Conservation (phyloP, 768 basidiomycete genomes). For the Pulveroboletus sp. region DNA sequence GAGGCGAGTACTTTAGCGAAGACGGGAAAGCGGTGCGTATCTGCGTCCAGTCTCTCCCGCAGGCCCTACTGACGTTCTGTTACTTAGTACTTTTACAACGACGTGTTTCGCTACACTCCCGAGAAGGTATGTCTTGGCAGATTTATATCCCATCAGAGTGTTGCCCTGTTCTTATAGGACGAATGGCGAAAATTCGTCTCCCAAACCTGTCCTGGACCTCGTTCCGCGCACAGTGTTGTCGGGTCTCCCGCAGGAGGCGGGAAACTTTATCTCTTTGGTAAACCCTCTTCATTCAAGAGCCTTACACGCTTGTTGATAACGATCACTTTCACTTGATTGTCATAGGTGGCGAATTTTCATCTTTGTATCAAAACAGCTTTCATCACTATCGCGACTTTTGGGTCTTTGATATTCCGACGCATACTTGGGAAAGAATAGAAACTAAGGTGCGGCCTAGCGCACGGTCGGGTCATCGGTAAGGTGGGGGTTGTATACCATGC, state of each 20-base stretch:
- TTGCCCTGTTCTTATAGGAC: slow-evolving; percentile 39
- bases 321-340: neutral
- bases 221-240: slow-evolving; percentile 82
- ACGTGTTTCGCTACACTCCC: slow-evolving; percentile 81
- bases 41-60: rapidly evolving
- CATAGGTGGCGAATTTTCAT: slow-evolving; percentile 81
- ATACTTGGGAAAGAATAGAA: slow-evolving; percentile 85
- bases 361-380: slow-evolving; percentile 75
- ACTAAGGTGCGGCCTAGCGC: slow-evolving; percentile 77
- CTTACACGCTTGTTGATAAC: neutral
- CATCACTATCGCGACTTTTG: slow-evolving; percentile 90
- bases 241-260: slow-evolving; percentile 75
- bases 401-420: slow-evolving; percentile 75
- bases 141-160: neutral
- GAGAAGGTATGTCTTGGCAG: slow-evolving; percentile 52
- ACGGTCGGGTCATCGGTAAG: slow-evolving; percentile 74
- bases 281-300: neutral
- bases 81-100: slow-evolving; percentile 76
- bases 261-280: slow-evolving; percentile 80
- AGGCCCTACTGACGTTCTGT: neutral
- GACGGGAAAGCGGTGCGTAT: slow-evolving; percentile 69
- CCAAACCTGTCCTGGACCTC: slow-evolving; percentile 79
- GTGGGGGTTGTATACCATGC: neutral
- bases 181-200: slow-evolving; percentile 89
- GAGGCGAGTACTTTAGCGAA: slow-evolving; percentile 84